phyloP scores from a whole-genome alignment of 169 alveolate species.

The Eimeria acervulina region DNA sequence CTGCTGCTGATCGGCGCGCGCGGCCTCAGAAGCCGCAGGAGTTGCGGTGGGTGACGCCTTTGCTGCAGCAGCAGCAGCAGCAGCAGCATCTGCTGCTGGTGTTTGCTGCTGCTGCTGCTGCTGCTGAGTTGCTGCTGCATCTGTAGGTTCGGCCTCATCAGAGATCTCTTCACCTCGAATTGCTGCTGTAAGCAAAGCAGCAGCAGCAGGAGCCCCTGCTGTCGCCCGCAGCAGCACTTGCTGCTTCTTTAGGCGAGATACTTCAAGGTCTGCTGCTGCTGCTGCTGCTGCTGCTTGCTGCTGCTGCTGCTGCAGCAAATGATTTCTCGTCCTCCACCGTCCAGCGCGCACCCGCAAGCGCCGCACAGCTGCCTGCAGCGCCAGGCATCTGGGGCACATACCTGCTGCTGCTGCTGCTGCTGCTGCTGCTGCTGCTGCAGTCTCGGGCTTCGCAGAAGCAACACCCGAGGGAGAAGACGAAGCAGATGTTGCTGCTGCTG shows the following conservation, averaged over 20 bases:
- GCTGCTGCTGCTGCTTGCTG: neutral
- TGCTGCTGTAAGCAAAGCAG: conserved; percentile 32
- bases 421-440: conserved; percentile 70
- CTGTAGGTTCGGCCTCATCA: neutral
- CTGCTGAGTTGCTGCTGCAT: conserved; percentile 26
- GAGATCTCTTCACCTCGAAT: conserved; percentile 17
- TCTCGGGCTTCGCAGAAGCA: conserved; percentile 43
- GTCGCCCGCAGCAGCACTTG: conserved; percentile 47
- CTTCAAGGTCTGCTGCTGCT: neutral
- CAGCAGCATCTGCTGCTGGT: neutral
- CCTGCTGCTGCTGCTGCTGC: conserved; percentile 74
- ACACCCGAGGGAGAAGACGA: neutral
- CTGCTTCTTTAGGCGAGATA: conserved; percentile 46
- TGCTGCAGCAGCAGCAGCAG: conserved; percentile 7
- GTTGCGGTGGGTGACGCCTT: neutral
- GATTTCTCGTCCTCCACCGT: conserved; percentile 10
- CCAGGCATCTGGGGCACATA: conserved; percentile 47
- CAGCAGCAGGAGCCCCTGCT: conserved; percentile 54
- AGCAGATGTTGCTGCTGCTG: neutral
- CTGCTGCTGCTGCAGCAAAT: conserved; percentile 35
- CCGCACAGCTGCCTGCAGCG: conserved; percentile 71
- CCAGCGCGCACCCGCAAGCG: conserved; percentile 45
- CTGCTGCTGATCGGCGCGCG: neutral
- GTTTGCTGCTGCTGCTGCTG: conserved; percentile 25
- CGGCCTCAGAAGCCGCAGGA: neutral